These are phyloP conservation scores for Gyromitra esculenta DNA, from an alignment of 2,329 filamentous ascomycete species.

Conservation along the genomic window DNA sequence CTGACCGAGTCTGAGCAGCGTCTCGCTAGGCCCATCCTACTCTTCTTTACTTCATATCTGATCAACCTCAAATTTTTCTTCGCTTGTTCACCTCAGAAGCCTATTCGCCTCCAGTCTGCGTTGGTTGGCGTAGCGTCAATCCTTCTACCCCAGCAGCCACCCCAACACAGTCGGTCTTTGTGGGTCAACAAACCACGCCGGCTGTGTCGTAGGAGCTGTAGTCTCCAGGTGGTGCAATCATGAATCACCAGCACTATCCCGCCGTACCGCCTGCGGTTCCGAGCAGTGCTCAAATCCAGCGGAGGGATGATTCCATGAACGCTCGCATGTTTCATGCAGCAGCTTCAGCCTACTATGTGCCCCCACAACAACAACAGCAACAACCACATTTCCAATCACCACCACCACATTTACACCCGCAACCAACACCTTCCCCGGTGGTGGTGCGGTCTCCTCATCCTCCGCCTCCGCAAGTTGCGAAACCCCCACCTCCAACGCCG, in stretches of 20 bases:
- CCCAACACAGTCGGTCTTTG: conserved; percentile 53
- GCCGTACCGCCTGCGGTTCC: conserved; percentile 54
- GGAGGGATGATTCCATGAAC: conserved; percentile 35
- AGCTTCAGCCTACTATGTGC: conserved; percentile 31
- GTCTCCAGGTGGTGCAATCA: conserved; percentile 46
- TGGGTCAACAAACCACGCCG: conserved; percentile 52
- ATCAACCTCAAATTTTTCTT: background rate
- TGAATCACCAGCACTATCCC: conserved; percentile 48
- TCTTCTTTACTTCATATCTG: background rate
- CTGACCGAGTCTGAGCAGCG: background rate
- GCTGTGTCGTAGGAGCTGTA: conserved; percentile 54
- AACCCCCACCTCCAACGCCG: conserved; percentile 41
- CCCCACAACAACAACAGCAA: conserved; percentile 17
- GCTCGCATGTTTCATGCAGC: conserved; percentile 43
- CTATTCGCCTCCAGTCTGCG: conserved; percentile 11
- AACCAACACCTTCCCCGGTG: conserved; percentile 46
- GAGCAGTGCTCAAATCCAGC: conserved; percentile 40
- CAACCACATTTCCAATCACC: conserved; percentile 35
- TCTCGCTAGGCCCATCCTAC: background rate
- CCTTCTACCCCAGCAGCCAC: conserved; percentile 24
- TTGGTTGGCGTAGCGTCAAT: conserved; percentile 32
- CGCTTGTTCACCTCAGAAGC: conserved; percentile 4
- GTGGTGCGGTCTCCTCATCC: conserved; percentile 41
- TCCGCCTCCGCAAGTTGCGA: conserved; percentile 36
- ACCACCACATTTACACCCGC: conserved; percentile 37